These are phyloP conservation scores for Amphichorda felina DNA, from an alignment of 2,329 filamentous ascomycete species.

Conservation along the genomic window DNA sequence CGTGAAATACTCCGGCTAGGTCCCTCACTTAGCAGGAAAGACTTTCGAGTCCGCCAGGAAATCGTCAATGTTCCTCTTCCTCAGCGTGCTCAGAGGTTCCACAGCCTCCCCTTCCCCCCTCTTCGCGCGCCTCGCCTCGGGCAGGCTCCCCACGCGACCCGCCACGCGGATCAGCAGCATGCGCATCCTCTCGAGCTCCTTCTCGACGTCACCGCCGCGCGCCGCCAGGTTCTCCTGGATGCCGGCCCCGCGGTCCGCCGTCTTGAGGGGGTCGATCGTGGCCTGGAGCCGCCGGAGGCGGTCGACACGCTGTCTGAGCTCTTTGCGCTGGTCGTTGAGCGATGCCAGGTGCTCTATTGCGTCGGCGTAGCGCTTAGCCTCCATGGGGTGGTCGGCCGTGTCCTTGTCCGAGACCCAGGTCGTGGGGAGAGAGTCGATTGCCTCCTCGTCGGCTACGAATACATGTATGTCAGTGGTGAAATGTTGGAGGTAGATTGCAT, in stretches of 20 bases:
- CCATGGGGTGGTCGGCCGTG: constrained; percentile 23
- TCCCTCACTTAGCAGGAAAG: constrained; percentile 5
- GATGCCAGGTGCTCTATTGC: constrained; percentile 34
- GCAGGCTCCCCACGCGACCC: constrained; percentile 33
- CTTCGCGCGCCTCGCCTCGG: constrained; percentile 10
- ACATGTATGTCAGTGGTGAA: neutral
- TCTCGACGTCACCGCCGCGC: constrained; percentile 49
- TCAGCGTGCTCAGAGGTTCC: constrained; percentile 23
- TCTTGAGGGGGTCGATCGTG: constrained; percentile 31
- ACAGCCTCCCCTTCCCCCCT: constrained; percentile 12
- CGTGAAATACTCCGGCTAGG: neutral
- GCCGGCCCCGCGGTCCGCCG: constrained; percentile 15
- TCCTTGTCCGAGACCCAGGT: constrained; percentile 32
- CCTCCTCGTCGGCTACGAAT: constrained; percentile 24
- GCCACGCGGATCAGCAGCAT: constrained; percentile 49
- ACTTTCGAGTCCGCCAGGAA: constrained; percentile 20
- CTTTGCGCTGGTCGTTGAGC: constrained; percentile 28
- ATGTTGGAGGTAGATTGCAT: too few species aligned
- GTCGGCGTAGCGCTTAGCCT: constrained; percentile 38
- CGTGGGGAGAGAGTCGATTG: constrained; percentile 32
- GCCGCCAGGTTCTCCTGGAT: constrained; percentile 58
- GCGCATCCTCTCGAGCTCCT: constrained; percentile 55
- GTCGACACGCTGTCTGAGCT: constrained; percentile 26
- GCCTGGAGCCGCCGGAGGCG: constrained; percentile 35
- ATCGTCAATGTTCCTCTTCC: constrained; percentile 27